These are phyloP conservation scores for Sordariomycetes sp. DNA, from an alignment of 2,329 filamentous ascomycete species.

Conservation along the genomic window DNA sequence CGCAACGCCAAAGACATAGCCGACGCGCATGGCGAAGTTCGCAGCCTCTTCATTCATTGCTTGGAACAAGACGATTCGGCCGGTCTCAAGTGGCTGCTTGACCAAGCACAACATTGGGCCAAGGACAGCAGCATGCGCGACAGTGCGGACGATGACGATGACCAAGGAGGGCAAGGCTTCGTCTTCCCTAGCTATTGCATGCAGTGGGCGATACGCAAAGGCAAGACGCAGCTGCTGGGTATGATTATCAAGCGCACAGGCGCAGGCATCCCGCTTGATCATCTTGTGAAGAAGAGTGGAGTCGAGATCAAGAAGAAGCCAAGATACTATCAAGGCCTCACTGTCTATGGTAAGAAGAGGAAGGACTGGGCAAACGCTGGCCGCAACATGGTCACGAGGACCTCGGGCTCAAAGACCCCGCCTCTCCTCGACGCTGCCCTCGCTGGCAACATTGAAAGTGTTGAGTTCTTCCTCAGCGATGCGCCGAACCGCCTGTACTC, in stretches of 20 bases:
- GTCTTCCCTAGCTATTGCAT: slow-evolving; percentile 32
- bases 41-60: slow-evolving; percentile 30
- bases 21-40: slow-evolving; percentile 2
- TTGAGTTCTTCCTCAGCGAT: slow-evolving; percentile 72
- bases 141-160: slow-evolving; percentile 22
- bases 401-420: slow-evolving; percentile 34
- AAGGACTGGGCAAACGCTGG: slow-evolving; percentile 67
- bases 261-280: slow-evolving; percentile 59
- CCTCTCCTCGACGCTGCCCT: slow-evolving; percentile 53
- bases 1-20: slow-evolving; percentile 15
- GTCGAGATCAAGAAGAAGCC: slow-evolving; percentile 55
- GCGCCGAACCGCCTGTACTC: slow-evolving; percentile 57
- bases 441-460: slow-evolving; percentile 50
- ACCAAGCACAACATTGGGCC: slow-evolving; percentile 37
- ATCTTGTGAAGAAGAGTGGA: slow-evolving; percentile 57
- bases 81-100: slow-evolving; percentile 49
- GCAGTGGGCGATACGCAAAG: slow-evolving; percentile 30
- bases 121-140: slow-evolving; percentile 18
- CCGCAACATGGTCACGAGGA: slow-evolving; percentile 30
- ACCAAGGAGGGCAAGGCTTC: slow-evolving; percentile 21
- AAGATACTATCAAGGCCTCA: slow-evolving; percentile 67
- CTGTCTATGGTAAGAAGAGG: slow-evolving; percentile 65
- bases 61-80: slow-evolving; percentile 42
- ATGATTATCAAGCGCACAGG: slow-evolving; percentile 58
- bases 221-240: slow-evolving; percentile 47